Evolutionary conservation across 2,329 filamentous ascomycete species (phyloP).

Genomic region (Chaetomiaceae sp.): DNA sequence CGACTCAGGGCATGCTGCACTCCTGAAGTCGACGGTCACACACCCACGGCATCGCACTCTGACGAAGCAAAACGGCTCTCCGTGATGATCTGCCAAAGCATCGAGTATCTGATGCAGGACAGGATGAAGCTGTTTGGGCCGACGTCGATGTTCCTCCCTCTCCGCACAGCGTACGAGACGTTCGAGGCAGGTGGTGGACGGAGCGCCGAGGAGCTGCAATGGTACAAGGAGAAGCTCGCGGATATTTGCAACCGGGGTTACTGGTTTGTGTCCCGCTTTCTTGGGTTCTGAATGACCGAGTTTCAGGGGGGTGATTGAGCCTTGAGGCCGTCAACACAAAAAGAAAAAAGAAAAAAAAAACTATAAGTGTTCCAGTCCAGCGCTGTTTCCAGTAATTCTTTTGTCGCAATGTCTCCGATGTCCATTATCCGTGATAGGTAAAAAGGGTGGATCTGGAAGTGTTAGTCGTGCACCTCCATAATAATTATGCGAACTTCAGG

Average conservation of each 20-base stretch:
- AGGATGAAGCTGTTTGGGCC: constrained; percentile 38
- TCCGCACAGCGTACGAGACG: constrained; percentile 20
- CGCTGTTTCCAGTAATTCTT: too few relatives aligned
- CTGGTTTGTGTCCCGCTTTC: constrained; percentile 14
- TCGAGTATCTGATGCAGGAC: constrained; percentile 35
- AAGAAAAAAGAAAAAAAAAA: too few relatives aligned
- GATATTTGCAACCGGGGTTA: constrained; percentile 3
- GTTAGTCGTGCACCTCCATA: too few relatives aligned
- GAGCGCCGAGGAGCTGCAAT: constrained; percentile 11
- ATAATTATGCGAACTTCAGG: too few relatives aligned
- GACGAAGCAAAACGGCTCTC: constrained; percentile 21
- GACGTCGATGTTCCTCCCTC: constrained; percentile 32
- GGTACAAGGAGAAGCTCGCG: constrained; percentile 12
- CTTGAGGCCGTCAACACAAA: too few relatives aligned
- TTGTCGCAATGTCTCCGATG: too few relatives aligned
- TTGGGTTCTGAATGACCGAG: neutral
- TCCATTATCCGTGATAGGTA: too few relatives aligned
- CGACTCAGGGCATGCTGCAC: constrained; percentile 12
- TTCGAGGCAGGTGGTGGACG: constrained; percentile 7
- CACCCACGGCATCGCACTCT: neutral
- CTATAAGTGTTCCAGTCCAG: too few relatives aligned
- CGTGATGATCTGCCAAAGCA: constrained; percentile 31
- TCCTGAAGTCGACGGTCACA: neutral
- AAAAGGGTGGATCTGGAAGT: too few relatives aligned
- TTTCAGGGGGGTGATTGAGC: too few relatives aligned